Percentiles rank a stretch among this genome's conserved stretches.
Conservation (phyloP, 1,139 yeast genomes). For the Geotrichum phurueaensis region DNA sequence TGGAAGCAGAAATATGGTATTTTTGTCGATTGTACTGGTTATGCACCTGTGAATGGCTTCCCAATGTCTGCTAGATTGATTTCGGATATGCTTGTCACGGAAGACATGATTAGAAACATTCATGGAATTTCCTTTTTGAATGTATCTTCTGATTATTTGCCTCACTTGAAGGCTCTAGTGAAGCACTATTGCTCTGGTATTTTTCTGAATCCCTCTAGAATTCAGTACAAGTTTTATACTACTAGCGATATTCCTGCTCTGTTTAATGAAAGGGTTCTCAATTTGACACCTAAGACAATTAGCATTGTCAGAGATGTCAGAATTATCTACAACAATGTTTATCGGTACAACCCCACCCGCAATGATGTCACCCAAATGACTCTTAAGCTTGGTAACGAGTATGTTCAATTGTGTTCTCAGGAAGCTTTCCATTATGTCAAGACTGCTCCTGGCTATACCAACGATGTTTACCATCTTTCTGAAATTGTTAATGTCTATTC, state of each 20-base stretch:
- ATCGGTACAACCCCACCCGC: constrained; percentile 14
- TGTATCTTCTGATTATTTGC: constrained; percentile 45
- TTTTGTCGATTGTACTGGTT: constrained; percentile 67
- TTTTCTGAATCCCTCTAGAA: constrained; percentile 26
- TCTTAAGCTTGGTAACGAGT: constrained; percentile 64
- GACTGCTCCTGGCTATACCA: constrained; percentile 26
- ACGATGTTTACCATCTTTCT: constrained; percentile 25
- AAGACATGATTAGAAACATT: constrained; percentile 50
- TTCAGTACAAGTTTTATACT: constrained; percentile 28
- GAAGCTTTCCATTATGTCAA: constrained; percentile 48
- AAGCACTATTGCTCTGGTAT: constrained; percentile 23
- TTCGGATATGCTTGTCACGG: constrained; percentile 38
- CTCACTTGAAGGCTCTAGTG: constrained; percentile 30
- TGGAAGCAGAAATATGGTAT: constrained; percentile 67
- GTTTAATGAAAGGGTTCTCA: constrained; percentile 24
- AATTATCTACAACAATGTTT: constrained; percentile 22
- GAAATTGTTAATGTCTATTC: constrained; percentile 50
- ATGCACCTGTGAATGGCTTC: constrained; percentile 36
- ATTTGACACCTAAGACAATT: constrained; percentile 25
- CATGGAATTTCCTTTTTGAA: constrained; percentile 55
- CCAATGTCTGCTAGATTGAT: constrained; percentile 29
- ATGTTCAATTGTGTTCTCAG: constrained; percentile 50
- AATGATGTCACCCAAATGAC: constrained; percentile 36
- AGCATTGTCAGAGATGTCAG: constrained; percentile 25
- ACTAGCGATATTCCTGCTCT: constrained; percentile 22